These are phyloP conservation scores for Xylariaceae sp. DNA, from an alignment of 2,329 filamentous ascomycete species.

Conservation along the genomic window DNA sequence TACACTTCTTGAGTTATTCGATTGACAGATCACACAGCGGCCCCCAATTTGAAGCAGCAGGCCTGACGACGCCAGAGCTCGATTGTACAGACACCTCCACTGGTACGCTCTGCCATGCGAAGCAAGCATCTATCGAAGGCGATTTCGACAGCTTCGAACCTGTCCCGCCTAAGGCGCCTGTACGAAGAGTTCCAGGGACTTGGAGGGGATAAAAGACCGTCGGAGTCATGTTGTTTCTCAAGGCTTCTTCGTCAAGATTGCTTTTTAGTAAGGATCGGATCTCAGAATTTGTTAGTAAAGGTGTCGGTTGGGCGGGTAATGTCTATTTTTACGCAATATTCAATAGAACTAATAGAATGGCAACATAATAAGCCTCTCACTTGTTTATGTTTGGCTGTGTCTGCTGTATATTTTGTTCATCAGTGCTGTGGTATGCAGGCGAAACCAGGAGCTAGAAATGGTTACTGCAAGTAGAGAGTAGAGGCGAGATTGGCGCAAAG, in stretches of 20 bases:
- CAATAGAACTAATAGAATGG: constrained; percentile 4
- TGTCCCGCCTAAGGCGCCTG: constrained; percentile 21
- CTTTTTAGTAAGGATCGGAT: background rate
- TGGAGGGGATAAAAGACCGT: constrained; percentile 8
- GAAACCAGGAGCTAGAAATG: background rate
- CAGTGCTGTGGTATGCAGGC: no score
- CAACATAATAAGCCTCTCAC: no score
- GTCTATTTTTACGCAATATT: constrained; percentile 5
- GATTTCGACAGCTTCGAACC: constrained; percentile 38
- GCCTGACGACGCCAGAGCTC: constrained; percentile 32
- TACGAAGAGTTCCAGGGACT: constrained; percentile 7
- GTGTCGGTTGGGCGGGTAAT: background rate
- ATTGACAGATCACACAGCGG: constrained; percentile 27
- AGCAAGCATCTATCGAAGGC: constrained; percentile 29
- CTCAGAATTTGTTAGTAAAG: background rate
- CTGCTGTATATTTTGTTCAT: no score
- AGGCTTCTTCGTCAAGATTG: background rate
- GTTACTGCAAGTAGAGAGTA: background rate
- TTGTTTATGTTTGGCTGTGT: no score
- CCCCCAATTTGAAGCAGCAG: constrained; percentile 37
- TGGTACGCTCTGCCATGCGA: constrained; percentile 33
- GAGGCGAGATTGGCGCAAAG: background rate
- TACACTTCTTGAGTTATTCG: background rate
- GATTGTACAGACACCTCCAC: constrained; percentile 32
- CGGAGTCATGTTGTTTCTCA: background rate